These are phyloP conservation scores for Rhodotorula sp. DNA, from an alignment of 1,284 basidiomycete species.

Conservation along the genomic window DNA sequence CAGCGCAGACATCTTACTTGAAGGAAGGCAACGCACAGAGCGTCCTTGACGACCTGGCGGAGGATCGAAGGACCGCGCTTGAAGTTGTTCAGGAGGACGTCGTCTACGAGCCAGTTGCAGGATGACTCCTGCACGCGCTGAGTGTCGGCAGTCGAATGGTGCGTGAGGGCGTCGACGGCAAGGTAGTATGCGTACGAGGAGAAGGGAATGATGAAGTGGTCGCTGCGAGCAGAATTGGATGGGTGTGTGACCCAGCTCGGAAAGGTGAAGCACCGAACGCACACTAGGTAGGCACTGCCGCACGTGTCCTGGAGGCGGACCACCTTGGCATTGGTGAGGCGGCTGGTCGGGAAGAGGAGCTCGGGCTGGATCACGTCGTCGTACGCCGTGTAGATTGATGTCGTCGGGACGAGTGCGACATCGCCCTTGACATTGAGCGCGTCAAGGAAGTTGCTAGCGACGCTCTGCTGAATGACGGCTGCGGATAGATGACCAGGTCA, in stretches of 20 bases:
- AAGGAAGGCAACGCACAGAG: too few species aligned
- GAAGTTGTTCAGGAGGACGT: slow-evolving; percentile 23
- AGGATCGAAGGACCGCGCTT: slow-evolving; percentile 14
- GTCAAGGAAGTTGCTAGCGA: slow-evolving; percentile 45
- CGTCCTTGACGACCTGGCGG: not conserved
- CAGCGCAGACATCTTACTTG: too few species aligned
- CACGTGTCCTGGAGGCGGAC: slow-evolving; percentile 39
- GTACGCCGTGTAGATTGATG: slow-evolving; percentile 18
- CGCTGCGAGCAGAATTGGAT: not conserved
- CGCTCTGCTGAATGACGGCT: slow-evolving; percentile 47
- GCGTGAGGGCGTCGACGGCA: slow-evolving; percentile 29
- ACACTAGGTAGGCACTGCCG: slow-evolving; percentile 22
- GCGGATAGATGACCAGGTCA: not conserved
- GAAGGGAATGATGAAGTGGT: slow-evolving; percentile 11
- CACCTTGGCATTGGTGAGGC: slow-evolving; percentile 30
- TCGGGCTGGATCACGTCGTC: slow-evolving; percentile 49
- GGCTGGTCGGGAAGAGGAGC: slow-evolving; percentile 21
- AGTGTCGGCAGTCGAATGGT: slow-evolving; percentile 2
- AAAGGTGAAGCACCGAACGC: slow-evolving; percentile 29
- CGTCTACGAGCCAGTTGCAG: slow-evolving; percentile 16
- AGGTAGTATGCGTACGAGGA: slow-evolving; percentile 19
- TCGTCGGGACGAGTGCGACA: slow-evolving; percentile 47
- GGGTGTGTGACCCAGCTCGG: slow-evolving; percentile 7
- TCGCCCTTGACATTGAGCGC: slow-evolving; percentile 42
- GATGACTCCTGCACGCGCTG: not conserved